Base-by-base conservation (phyloP, 2,329 filamentous ascomycete genomes). In the Fusarium sarcochroum region DNA sequence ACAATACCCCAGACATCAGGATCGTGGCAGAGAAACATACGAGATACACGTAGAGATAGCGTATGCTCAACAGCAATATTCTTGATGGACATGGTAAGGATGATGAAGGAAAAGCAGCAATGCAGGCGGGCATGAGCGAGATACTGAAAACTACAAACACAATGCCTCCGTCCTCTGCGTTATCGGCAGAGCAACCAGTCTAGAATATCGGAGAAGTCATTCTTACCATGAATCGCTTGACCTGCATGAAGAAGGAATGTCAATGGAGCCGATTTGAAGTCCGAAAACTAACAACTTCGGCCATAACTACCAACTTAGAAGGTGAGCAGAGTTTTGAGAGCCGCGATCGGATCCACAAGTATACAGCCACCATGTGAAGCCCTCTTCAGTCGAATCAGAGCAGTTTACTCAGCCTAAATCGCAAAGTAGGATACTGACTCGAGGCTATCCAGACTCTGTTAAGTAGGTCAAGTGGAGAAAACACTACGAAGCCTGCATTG, bases 401-500 rank as follows among this genome's bases (percentile, higher is more conserved):
- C 25, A 51, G 13, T n/a, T n/a, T 17, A 32, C 40, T 44, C 6
- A 21, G 25, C 25, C 35, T 34, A 23, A 42, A 34, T 35, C 15
- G 20, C 45, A 38, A 53, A 55, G 20, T 15, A 30, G 40, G 38
- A 42, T 32, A 38, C 66, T 69, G 58, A 67, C 66, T 70, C 66
- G 41, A 58, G 37, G 42, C 25, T 58, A 69, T 53, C 44, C 34
- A 50, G 57, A 30, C 38, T 51, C 37, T 50, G 20, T 58, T 40
- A 25, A 52, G 40, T 35, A 52, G 21, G 20, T 14, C 49, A 50
- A 53, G 66, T 69, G 66, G 66, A 54, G 62, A 54, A 66, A 15
- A 47, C 9, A 38, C 37, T 53, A 63, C 35, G 5, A 49, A 45
- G 30, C 7, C 38, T 53, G 51, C 38, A 46, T 50, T 23, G 21